Conservation (phyloP, 1,139 yeast genomes). For the Kodamaea alishanica region DNA sequence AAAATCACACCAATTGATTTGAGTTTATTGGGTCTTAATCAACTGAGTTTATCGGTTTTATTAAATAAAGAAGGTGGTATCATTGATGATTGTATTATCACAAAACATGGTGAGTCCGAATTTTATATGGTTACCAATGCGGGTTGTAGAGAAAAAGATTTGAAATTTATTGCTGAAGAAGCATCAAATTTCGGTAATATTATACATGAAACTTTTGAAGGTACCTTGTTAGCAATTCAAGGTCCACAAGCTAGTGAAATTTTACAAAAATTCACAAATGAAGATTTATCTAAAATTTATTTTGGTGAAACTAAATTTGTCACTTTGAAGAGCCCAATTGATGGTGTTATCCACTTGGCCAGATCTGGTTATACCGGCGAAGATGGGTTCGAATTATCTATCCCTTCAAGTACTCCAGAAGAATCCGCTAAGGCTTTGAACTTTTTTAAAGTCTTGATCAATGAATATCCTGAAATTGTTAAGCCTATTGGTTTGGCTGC, state of each 20-base stretch:
- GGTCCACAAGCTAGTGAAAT: slow-evolving; percentile 78
- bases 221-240: slow-evolving; percentile 83
- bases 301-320: slow-evolving; percentile 72
- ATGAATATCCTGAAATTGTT: slow-evolving; percentile 52
- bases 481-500: slow-evolving; percentile 95
- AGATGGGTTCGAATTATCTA: slow-evolving; percentile 92
- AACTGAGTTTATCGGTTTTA: slow-evolving; percentile 74
- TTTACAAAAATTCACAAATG: slow-evolving; percentile 60
- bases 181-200: slow-evolving; percentile 44
- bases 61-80: slow-evolving; percentile 77
- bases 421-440: slow-evolving; percentile 48
- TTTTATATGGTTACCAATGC: slow-evolving; percentile 96
- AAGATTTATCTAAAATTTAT: slow-evolving; percentile 55
- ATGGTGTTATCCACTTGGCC: slow-evolving; percentile 59
- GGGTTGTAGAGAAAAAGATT: slow-evolving; percentile 84
- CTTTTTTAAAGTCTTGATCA: slow-evolving; percentile 61
- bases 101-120: slow-evolving; percentile 73
- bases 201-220: slow-evolving; percentile 62
- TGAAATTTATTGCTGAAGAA: slow-evolving; percentile 56
- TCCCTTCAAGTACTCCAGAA: slow-evolving; percentile 51
- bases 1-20: slow-evolving; percentile 85
- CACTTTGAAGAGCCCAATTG: slow-evolving; percentile 41
- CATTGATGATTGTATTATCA: slow-evolving; percentile 88
- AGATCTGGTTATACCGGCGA: slow-evolving; percentile 98
- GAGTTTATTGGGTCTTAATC: slow-evolving; percentile 47